Evolutionary conservation across 495 filamentous ascomycete genomes (phyloP).

Genomic region (Penicillium ochrochloron): DNA sequence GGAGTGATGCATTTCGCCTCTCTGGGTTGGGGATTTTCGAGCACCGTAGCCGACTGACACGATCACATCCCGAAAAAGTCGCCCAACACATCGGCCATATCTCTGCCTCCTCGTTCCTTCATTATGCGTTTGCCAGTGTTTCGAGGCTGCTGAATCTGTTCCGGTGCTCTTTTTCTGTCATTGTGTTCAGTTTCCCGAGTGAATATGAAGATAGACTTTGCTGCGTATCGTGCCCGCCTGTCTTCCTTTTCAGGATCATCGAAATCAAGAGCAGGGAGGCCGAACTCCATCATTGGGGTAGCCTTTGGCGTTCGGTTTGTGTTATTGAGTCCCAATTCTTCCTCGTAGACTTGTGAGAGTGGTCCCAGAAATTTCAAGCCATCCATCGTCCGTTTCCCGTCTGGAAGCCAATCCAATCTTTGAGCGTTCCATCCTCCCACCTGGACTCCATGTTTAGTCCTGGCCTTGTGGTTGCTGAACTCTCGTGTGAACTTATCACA

Average conservation of each 20-base stretch:
- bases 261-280: constrained; percentile 1
- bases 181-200: neutral
- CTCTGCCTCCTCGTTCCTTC: constrained; percentile 5
- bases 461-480: neutral
- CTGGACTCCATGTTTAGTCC: neutral
- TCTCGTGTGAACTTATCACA: constrained; percentile 26
- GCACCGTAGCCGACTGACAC: neutral
- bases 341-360: neutral
- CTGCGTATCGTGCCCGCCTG: neutral
- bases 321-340: neutral
- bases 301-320: neutral
- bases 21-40: neutral
- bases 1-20: neutral
- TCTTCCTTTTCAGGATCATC: neutral
- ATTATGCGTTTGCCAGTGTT: constrained; percentile 3
- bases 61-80: constrained; percentile 9
- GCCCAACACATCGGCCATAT: constrained; percentile 9
- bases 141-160: neutral
- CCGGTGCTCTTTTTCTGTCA: neutral
- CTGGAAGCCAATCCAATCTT: neutral
- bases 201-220: constrained; percentile 3
- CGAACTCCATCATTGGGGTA: constrained; percentile 1
- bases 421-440: constrained; percentile 11
- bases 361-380: constrained; percentile 1
- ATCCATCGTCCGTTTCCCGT: neutral